Evolutionary conservation across 2,329 filamentous ascomycete species (phyloP).

Genomic region (Penicillium crustosum): DNA sequence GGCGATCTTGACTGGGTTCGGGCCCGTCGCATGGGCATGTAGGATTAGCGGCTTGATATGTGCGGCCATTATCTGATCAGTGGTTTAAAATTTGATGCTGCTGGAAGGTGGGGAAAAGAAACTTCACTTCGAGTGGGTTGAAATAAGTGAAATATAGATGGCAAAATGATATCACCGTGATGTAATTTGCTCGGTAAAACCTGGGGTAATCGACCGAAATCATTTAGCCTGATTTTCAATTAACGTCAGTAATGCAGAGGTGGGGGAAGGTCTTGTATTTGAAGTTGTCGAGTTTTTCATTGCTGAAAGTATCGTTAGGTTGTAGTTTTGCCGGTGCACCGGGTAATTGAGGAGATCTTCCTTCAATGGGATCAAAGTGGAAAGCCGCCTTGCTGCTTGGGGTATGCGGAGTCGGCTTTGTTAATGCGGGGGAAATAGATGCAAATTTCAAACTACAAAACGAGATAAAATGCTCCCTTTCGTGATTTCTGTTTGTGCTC

Average conservation of each 20-base stretch:
- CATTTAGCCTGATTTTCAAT: conserved; percentile 6
- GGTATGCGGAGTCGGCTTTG: neutral
- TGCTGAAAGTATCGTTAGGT: too few species aligned
- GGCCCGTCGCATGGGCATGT: conserved; percentile 44
- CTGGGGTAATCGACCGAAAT: neutral
- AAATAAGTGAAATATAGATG: neutral
- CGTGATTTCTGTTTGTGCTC: too few species aligned
- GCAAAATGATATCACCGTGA: conserved; percentile 16
- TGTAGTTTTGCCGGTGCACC: conserved; percentile 2
- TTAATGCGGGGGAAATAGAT: neutral
- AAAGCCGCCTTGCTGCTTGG: neutral
- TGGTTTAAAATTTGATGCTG: neutral
- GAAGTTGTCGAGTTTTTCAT: neutral
- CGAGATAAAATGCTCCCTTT: neutral
- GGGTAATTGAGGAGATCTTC: conserved; percentile 3
- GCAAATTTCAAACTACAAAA: neutral
- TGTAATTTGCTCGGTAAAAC: conserved; percentile 12
- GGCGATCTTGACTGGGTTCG: conserved; percentile 48
- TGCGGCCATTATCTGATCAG: conserved; percentile 13
- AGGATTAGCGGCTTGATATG: conserved; percentile 39
- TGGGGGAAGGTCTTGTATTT: neutral
- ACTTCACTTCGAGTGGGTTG: neutral
- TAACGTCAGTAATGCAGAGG: neutral
- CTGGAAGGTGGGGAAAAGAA: neutral
- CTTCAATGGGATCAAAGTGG: conserved; percentile 3